These are phyloP conservation scores for Trametes punicea DNA, from an alignment of 768 basidiomycete genomes.

Conservation along the genomic window DNA sequence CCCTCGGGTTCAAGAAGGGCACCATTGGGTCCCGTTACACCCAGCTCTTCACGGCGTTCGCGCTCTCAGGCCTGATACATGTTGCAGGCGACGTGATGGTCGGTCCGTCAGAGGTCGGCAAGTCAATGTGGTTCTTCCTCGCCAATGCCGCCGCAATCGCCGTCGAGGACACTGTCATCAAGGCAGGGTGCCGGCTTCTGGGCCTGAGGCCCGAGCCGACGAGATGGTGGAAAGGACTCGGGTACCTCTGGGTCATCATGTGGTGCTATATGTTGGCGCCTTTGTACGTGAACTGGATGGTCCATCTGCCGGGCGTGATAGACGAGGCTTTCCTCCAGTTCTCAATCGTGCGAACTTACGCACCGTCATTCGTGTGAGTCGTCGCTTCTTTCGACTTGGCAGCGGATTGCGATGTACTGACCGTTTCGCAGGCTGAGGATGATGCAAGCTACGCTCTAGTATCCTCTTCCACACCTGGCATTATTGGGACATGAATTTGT, in stretches of 20 bases:
- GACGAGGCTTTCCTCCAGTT: not conserved
- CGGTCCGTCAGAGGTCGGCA: conserved; percentile 8
- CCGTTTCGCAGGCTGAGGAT: too few species aligned
- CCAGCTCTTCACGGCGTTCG: conserved; percentile 35
- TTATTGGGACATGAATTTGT: too few species aligned
- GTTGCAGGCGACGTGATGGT: conserved; percentile 32
- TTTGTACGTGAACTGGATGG: conserved; percentile 1
- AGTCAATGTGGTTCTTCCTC: conserved; percentile 29
- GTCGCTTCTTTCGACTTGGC: too few species aligned
- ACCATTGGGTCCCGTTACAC: conserved; percentile 27
- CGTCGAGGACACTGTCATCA: conserved; percentile 33
- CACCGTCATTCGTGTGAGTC: not conserved
- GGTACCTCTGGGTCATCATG: conserved; percentile 12
- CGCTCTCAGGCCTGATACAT: conserved; percentile 36
- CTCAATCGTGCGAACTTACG: not conserved
- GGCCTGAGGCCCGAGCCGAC: not conserved
- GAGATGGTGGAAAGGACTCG: not conserved
- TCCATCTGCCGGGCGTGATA: not conserved
- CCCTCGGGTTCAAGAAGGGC: conserved; percentile 26
- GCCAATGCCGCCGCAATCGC: conserved; percentile 34
- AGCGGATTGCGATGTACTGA: too few species aligned
- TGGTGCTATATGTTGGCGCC: conserved; percentile 11
- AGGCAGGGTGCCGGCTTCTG: conserved; percentile 1
- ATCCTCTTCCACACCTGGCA: too few species aligned
- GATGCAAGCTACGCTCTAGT: too few species aligned